Base-by-base conservation (phyloP, 768 basidiomycete genomes). In the Pholiota conissans region DNA sequence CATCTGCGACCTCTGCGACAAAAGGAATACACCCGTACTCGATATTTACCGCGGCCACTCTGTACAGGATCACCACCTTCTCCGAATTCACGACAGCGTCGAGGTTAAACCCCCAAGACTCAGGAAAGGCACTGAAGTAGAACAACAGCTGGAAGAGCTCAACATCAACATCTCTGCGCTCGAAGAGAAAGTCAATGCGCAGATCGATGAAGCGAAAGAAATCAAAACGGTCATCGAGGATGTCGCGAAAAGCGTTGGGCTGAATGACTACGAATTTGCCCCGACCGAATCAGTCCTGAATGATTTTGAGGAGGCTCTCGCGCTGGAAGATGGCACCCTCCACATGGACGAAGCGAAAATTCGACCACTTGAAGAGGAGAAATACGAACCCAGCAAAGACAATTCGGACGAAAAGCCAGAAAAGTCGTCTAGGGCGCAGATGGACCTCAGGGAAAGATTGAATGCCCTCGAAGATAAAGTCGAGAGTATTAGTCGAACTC, bases 11-110 rank as follows among this genome's bases (percentile, higher is more conserved):
- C 47, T 8, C 37, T 35, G 27, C 30, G 27, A 22, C 35, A 28
- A 52, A n/a, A 24, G 37, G 22, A n/a, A n/a, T 37, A 57, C 35
- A 39, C 52, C 37, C 7, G 37, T 39, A 4, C 7, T n/a, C 7
- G 37, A 39, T 3, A 46, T n/a, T 14, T 9, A n/a, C 16, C 37
- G 37, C 16, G 16, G 16, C 37, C 37, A 50, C 26, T 50, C 53
- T 2, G 49, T 30, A 29, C 42, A 24, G 5, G 32, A 49, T 4
- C 60, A 61, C 34, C 60, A 52, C 13, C 56, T 61, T n/a, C 52
- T 61, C 24, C 55, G 60, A 18, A 61, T 61, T 3, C 39, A 57
- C 26, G 56, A 61, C 52, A 61, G 60, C 27, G 24, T 57, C 13
- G 60, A 61, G 49, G 60, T 61, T 18, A 57, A 57, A 37, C 47